Base-by-base conservation (phyloP, 768 basidiomycete genomes). In the Pleurotus eryngii region DNA sequence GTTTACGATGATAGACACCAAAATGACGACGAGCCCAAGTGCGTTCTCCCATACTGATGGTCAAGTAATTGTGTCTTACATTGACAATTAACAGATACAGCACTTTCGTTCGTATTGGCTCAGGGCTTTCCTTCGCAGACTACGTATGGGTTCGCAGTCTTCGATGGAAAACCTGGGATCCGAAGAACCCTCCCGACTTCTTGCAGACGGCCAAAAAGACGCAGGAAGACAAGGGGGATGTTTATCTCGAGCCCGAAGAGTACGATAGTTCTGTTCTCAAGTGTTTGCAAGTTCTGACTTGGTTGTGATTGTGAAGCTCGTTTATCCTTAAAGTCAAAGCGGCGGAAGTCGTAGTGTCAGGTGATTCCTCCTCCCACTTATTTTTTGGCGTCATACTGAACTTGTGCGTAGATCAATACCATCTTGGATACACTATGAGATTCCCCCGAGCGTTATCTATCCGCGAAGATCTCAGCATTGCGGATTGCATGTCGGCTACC, bases 271-370 rank as follows among this genome's bases (percentile, higher is more conserved):
- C 49, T 18, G 55, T 35, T 9, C 9, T 11, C 50, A 49, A 6
- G 12, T 5, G 27, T 15, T 42, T 43, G 20, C 17, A 20, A 57
- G 11, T 20, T 43, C 30, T 58, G 51, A 14, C 45, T 22, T 30
- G 55, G 50, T 22, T 38, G 38, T n/a, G 47, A 12, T 42, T 30
- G 48, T 17, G 49, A 59, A 97, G 95, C 63, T 97, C 96, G 0
- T 98, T 99, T 70, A 89, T 98, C 37, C 59, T 98, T 62, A 90
- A 90, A 64, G 83, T 98, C 56, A 98, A 98, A 71, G 96, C 92
- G 0, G 91, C 95, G 0, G 95, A 98, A 68, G 92, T 98, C 53
- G 85, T 85, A 2, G 73, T 79, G 8, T 81, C 91, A 45, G 89
- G 93, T 88, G 57, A 61, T 61, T 35, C 45, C n/a, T 27, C 17